Evolutionary conservation across 176 grass and related monocot species (phyloP).

Genomic region (Miscanthus lutarioriparius): DNA sequence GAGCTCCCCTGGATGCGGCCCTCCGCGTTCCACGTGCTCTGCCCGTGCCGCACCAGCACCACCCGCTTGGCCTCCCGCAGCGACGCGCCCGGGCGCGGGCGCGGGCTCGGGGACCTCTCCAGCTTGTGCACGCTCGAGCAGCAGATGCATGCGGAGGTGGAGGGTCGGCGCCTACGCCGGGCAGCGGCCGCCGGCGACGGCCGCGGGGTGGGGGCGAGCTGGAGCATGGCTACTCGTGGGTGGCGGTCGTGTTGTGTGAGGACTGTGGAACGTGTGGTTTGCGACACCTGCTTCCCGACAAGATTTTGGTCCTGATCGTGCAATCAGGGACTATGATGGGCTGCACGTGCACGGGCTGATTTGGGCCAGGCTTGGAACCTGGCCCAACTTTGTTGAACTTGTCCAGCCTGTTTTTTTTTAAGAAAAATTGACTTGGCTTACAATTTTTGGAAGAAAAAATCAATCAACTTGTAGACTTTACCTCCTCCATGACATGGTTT

Average conservation of each 20-base stretch:
- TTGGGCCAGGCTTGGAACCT: background rate
- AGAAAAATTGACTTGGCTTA: no score
- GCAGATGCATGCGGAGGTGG: background rate
- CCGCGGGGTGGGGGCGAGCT: slow-evolving; percentile 22
- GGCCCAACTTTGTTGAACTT: no score
- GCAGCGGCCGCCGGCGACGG: background rate
- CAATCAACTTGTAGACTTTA: no score
- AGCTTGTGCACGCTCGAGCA: slow-evolving; percentile 59
- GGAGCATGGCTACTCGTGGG: slow-evolving; percentile 26
- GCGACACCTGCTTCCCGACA: background rate
- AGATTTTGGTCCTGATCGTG: background rate
- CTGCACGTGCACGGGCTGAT: background rate
- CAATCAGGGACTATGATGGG: no score
- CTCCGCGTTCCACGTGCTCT: slow-evolving; percentile 98
- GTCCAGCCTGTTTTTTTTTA: no score
- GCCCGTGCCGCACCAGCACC: slow-evolving; percentile 91
- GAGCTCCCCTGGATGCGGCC: slow-evolving; percentile 96
- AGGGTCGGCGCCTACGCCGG: background rate
- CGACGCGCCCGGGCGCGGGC: background rate
- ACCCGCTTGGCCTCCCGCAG: slow-evolving; percentile 76
- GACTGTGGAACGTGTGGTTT: background rate
- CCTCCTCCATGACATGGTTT: no score
- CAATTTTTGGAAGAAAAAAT: no score
- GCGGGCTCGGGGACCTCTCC: background rate
- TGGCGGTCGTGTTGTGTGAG: background rate